These are phyloP conservation scores for Coprinopsis strossmayeri DNA, from an alignment of 768 basidiomycete genomes.

Conservation along the genomic window DNA sequence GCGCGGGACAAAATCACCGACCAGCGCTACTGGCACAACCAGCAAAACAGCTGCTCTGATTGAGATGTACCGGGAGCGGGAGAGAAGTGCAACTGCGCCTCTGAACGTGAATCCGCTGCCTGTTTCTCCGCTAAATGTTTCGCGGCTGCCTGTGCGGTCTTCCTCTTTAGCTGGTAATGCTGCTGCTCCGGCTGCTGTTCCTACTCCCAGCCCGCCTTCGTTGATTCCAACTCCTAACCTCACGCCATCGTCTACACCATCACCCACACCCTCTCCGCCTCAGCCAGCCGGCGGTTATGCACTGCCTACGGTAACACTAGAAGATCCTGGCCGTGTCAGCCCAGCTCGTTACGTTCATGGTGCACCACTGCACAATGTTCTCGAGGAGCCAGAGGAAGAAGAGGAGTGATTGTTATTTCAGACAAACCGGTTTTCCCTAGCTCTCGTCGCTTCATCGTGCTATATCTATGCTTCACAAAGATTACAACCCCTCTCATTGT, in stretches of 20 bases:
- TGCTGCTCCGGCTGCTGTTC: constrained; percentile 6
- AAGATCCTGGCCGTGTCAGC: constrained; percentile 53
- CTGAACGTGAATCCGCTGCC: constrained; percentile 16
- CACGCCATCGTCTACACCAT: constrained; percentile 17
- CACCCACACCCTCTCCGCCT: constrained; percentile 18
- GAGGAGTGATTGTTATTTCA: background rate
- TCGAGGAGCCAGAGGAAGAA: constrained; percentile 79
- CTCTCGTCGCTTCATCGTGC: no score
- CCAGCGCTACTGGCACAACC: background rate
- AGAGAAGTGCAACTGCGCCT: constrained; percentile 33
- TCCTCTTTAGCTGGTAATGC: constrained; percentile 17
- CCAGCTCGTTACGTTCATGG: constrained; percentile 77
- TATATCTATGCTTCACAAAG: no score
- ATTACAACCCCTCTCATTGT: no score
- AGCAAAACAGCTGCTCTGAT: constrained; percentile 73
- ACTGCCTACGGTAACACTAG: constrained; percentile 25
- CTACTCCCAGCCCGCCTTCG: constrained; percentile 12
- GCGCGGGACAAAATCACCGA: background rate
- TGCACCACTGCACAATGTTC: constrained; percentile 78
- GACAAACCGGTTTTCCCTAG: no score
- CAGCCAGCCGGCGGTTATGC: constrained; percentile 19
- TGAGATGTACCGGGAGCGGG: constrained; percentile 79
- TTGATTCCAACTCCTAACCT: constrained; percentile 11
- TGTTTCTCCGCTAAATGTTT: constrained; percentile 29
- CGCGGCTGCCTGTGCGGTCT: constrained; percentile 34